Evolutionary conservation across 1,284 basidiomycete species (phyloP).

Genomic region (Macrocystidia cucumis): DNA sequence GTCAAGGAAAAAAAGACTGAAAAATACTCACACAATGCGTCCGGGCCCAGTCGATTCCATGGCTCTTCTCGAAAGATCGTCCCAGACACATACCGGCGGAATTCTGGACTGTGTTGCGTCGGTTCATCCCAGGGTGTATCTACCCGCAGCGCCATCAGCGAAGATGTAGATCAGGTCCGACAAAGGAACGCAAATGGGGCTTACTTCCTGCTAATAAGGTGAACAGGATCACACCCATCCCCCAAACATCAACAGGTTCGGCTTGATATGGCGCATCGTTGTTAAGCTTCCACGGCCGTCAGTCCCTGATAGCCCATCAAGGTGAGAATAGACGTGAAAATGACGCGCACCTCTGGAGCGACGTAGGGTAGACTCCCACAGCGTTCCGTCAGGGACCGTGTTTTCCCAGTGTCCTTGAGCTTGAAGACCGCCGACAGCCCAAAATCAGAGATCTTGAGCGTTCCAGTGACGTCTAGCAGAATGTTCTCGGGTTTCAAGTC

Average conservation of each 20-base stretch:
- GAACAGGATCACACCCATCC: constrained; percentile 93
- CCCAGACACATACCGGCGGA: constrained; percentile 66
- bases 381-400: constrained; percentile 62
- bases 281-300: constrained; percentile 31
- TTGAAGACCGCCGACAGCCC: constrained; percentile 90
- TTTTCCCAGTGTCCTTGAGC: constrained; percentile 79
- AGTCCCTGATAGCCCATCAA: constrained; percentile 1
- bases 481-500: constrained; percentile 97
- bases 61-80: constrained; percentile 74
- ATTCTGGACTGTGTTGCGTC: constrained; percentile 75
- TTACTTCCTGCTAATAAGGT: constrained; percentile 88
- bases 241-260: constrained; percentile 95
- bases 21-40: constrained; percentile 49
- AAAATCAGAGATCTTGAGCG: constrained; percentile 92
- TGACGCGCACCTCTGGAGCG: constrained; percentile 80
- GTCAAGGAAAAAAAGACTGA: neutral
- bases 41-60: constrained; percentile 68
- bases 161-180: constrained; percentile 1
- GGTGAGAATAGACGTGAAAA: neutral
- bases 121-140: constrained; percentile 99
- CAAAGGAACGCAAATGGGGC: constrained; percentile 22
- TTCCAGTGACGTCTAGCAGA: constrained; percentile 72
- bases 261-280: constrained; percentile 67
- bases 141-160: constrained; percentile 25
- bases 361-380: constrained; percentile 96